phyloP scores from a whole-genome alignment of 2,329 filamentous ascomycete species.

The Alternaria atra region DNA sequence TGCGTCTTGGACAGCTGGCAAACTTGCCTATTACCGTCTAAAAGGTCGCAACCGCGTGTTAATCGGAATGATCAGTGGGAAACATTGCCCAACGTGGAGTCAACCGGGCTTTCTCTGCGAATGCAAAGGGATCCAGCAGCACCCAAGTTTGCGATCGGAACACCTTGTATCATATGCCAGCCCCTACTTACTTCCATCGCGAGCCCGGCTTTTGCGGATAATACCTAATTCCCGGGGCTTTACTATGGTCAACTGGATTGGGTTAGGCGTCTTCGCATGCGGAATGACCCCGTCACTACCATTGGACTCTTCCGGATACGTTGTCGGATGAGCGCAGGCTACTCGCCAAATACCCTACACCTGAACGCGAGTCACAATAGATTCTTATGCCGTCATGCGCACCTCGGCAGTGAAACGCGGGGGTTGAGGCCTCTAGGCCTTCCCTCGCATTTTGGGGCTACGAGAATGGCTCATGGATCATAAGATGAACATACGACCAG shows the following conservation, averaged over 20 bases:
- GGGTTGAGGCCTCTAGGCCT: conserved; percentile 3
- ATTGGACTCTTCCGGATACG: conserved; percentile 21
- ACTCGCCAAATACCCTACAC: conserved; percentile 8
- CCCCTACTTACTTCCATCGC: not conserved
- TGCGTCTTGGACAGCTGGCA: conserved; percentile 4
- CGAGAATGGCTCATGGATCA: not conserved
- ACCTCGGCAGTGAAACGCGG: conserved; percentile 16
- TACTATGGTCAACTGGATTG: conserved; percentile 16
- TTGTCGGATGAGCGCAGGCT: conserved; percentile 41
- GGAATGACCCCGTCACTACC: conserved; percentile 27
- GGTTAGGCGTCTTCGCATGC: conserved; percentile 19
- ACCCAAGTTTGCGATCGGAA: not conserved
- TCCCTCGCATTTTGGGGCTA: not conserved
- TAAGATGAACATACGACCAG: not conserved
- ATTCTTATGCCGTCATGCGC: conserved; percentile 16
- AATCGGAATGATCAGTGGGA: not conserved
- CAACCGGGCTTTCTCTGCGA: not conserved
- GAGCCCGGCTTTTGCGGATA: not conserved
- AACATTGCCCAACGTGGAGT: not conserved
- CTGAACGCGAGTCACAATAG: conserved; percentile 28
- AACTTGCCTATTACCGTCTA: not conserved
- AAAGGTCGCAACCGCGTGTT: not conserved
- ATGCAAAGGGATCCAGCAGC: not conserved
- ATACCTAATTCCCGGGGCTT: not conserved
- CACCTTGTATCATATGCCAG: not conserved